A percentile compares a stretch with the other conserved stretches of the same genome.
phyloP scores from a whole-genome alignment of 2,329 filamentous ascomycete species.

The Fusarium sp. region DNA sequence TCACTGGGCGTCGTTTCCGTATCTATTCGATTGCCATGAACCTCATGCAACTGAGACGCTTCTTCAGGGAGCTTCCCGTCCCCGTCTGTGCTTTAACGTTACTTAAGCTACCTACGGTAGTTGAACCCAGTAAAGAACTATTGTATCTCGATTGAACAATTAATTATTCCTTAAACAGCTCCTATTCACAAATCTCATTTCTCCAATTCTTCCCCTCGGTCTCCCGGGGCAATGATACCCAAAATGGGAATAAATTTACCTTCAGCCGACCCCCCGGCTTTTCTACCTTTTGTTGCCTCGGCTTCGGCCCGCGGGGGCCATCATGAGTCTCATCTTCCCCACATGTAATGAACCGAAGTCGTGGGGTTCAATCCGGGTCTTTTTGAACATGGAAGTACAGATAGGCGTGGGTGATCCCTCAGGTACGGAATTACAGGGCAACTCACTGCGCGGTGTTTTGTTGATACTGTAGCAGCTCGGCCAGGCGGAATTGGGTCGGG shows the following conservation, averaged over 20 bases:
- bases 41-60: conserved; percentile 12
- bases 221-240: conserved; percentile 37
- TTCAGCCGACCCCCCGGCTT: conserved; percentile 36
- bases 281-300: conserved; percentile 41
- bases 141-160: background rate
- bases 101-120: background rate
- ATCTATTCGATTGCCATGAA: conserved; percentile 1
- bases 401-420: conserved; percentile 6
- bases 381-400: background rate
- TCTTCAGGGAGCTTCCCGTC: conserved; percentile 20
- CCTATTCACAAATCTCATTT: conserved; percentile 2
- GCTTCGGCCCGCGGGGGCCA: conserved; percentile 46
- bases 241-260: conserved; percentile 4
- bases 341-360: conserved; percentile 31
- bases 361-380: conserved; percentile 9
- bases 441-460: too few species aligned
- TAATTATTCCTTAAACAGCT: background rate
- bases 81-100: conserved; percentile 14
- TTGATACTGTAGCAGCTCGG: conserved; percentile 20
- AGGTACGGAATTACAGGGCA: background rate
- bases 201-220: conserved; percentile 34
- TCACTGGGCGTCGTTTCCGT: conserved; percentile 31
- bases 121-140: background rate
- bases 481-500: conserved; percentile 35
- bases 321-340: conserved; percentile 35